Evolutionary conservation across 140 eudicot genomes (phyloP).

Genomic region (Senecio squalidus): DNA sequence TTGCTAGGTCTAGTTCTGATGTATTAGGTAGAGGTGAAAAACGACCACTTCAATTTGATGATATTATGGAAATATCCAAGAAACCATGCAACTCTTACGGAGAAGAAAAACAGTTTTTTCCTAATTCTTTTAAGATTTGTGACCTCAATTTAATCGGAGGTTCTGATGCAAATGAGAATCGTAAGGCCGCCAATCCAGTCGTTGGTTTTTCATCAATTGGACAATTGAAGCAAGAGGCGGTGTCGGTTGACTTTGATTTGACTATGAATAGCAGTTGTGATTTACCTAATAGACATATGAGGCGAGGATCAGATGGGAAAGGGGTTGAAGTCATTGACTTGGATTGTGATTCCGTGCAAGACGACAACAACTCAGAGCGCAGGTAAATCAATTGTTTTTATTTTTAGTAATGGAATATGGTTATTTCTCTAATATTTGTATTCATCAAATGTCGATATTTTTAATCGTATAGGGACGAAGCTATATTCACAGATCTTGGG

Average conservation of each 20-base stretch:
- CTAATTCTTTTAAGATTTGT: conserved; percentile 79
- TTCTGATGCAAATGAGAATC: conserved; percentile 59
- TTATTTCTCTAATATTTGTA: no score
- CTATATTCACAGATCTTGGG: conserved; percentile 62
- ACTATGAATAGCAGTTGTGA: conserved; percentile 55
- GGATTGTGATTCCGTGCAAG: conserved; percentile 67
- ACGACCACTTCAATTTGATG: conserved; percentile 40
- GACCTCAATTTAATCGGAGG: conserved; percentile 78
- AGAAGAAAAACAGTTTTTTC: conserved; percentile 77
- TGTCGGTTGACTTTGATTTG: conserved; percentile 61
- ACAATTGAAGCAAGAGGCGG: conserved; percentile 36
- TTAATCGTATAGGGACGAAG: conserved; percentile 49
- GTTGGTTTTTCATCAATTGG: conserved; percentile 38
- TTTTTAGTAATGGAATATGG: background rate
- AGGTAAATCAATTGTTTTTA: conserved; percentile 40
- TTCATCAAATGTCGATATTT: background rate
- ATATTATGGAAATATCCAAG: conserved; percentile 39
- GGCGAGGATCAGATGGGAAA: conserved; percentile 42
- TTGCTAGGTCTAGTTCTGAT: conserved; percentile 39
- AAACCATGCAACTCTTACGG: conserved; percentile 43
- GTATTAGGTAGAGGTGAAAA: conserved; percentile 53
- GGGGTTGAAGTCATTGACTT: conserved; percentile 89
- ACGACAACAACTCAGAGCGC: conserved; percentile 44
- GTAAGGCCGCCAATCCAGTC: conserved; percentile 29
- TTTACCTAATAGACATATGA: conserved; percentile 34